Base-by-base conservation (phyloP, 1,284 basidiomycete species). In the Pseudozyma tsukubaensis region DNA sequence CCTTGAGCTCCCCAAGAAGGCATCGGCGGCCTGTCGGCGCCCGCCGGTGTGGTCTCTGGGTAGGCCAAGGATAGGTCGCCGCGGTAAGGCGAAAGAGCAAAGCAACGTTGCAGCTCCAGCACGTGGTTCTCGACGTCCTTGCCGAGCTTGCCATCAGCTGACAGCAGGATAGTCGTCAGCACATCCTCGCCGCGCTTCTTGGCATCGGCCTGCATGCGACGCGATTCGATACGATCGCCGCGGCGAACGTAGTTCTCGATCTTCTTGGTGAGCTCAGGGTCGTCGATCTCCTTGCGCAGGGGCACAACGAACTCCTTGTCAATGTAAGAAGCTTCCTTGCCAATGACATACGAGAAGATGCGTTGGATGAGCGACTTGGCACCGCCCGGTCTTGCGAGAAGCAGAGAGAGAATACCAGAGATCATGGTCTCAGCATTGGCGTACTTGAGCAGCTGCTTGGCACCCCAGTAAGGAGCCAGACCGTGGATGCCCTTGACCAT, bases 401-500 rank as follows among this genome's bases (percentile, higher is more conserved):
- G 60, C 24, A 84, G 65, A 37, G 71, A 70, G 18, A 84, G 68
- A 19, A 84, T 75, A 18, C 76, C 76, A 10, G 78, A 75, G 40
- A 84, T 79, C 79, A 84, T 79, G 13, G 65, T 74, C 67, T 82
- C 72, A 34, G 82, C 82, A 45, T 83, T 84, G 35, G 82, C 78
- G 18, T 77, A 72, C 55, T 76, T 75, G 43, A 84, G 79, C 40
- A 82, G 71, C 71, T 83, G 81, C 56, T 81, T 79, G 40, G 82
- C 83, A 12, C 80, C 79, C 83, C 83, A 84, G 72, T 83, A 84
- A 3, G 83, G 83, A 43, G 82, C 80, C 36, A 84, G 75, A 29
- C 67, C 65, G 58, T 83, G 82, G 47, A 80, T 77, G 21, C 77
- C 74, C 57, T 73, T 79, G 54, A 83, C 63, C 65, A 83, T 68